Percentiles rank a stretch among this genome's conserved stretches.
Evolutionary conservation across 83 land plant genomes (phyloP).

Genomic region (Thuja plicata): DNA sequence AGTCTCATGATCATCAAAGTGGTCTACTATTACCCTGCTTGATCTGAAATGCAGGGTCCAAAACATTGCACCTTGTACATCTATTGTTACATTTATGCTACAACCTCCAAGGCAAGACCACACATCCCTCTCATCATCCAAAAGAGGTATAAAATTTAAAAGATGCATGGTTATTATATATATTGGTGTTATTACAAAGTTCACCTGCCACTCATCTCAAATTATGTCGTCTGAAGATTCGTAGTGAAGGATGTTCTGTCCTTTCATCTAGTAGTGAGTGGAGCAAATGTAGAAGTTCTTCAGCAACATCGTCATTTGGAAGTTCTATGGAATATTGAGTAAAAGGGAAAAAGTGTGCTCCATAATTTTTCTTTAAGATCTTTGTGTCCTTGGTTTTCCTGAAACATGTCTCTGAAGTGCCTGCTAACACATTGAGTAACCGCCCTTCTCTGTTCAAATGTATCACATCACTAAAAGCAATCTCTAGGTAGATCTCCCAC

Average conservation of each 20-base stretch:
- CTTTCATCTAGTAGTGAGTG: not conserved
- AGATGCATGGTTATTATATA: not conserved
- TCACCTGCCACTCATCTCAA: slow-evolving; percentile 1
- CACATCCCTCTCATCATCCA: not conserved
- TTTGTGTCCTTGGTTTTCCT: slow-evolving; percentile 1
- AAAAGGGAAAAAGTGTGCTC: slow-evolving; percentile 3
- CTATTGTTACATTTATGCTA: not conserved
- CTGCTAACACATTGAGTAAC: slow-evolving; percentile 64
- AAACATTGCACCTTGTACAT: slow-evolving; percentile 1
- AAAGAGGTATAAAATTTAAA: not conserved
- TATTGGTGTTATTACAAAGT: not conserved
- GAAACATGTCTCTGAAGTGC: slow-evolving; percentile 27
- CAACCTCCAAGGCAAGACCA: not conserved
- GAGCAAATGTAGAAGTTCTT: not conserved
- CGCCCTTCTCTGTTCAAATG: slow-evolving; percentile 58
- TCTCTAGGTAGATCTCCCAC: slow-evolving; percentile 70
- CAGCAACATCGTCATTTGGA: slow-evolving; percentile 5
- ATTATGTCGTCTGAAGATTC: slow-evolving; percentile 8
- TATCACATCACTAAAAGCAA: slow-evolving; percentile 67
- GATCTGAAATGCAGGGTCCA: not conserved
- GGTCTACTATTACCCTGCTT: not conserved
- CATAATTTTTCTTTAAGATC: not conserved
- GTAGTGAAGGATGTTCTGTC: not conserved
- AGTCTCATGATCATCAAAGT: not conserved
- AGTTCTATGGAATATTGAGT: slow-evolving; percentile 9